phyloP scores from a whole-genome alignment of 129 eudicot genomes.

The Pittosporum tobira region DNA sequence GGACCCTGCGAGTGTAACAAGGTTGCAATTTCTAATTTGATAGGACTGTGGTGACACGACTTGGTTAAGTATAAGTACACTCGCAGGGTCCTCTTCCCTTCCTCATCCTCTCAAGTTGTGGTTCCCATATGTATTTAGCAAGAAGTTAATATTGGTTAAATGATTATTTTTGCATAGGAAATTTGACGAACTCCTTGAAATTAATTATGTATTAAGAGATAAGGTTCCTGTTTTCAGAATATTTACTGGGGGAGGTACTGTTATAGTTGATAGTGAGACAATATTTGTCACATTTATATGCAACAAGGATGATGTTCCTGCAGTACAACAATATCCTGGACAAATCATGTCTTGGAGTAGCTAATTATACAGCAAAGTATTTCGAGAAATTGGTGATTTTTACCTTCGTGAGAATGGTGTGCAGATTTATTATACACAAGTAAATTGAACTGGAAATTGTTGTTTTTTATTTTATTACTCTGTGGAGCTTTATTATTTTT shows the following conservation, averaged over 20 bases:
- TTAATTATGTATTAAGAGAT: conserved; percentile 52
- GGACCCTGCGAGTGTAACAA: no score
- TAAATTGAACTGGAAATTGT: conserved; percentile 20
- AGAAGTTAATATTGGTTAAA: conserved; percentile 15
- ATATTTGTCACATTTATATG: conserved; percentile 83
- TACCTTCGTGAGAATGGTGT: conserved; percentile 80
- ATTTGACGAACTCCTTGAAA: conserved; percentile 69
- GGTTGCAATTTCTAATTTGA: no score
- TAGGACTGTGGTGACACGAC: no score
- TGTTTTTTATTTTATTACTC: no score
- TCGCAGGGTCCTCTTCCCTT: no score
- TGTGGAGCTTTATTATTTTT: no score
- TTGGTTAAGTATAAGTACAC: no score
- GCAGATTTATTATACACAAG: conserved; percentile 42
- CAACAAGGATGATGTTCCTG: conserved; percentile 69
- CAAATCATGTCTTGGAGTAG: conserved; percentile 97
- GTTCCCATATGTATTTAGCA: no score
- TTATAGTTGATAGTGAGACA: conserved; percentile 74
- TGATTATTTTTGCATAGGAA: conserved; percentile 50
- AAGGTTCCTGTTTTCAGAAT: conserved; percentile 74
- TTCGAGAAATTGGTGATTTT: conserved; percentile 43
- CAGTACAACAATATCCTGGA: conserved; percentile 76
- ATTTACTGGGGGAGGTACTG: conserved; percentile 97
- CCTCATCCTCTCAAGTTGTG: no score
- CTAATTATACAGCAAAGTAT: conserved; percentile 39